phyloP scores from a whole-genome alignment of 1,139 yeast genomes.

The Keqinozyma sinolaborantium region DNA sequence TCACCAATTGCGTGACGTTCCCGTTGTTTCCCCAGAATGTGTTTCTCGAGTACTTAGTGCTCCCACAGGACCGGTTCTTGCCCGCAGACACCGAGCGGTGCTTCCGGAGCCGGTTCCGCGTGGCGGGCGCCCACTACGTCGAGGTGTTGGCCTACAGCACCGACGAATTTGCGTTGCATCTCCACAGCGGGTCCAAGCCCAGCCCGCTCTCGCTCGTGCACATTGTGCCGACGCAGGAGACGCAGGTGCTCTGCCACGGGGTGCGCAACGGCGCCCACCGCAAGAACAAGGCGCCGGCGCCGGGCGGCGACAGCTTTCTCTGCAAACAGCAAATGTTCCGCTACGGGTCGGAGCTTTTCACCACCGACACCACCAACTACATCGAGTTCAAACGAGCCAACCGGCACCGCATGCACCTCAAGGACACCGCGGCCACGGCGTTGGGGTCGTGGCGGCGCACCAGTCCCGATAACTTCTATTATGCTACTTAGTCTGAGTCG shows the following conservation, averaged over 20 bases:
- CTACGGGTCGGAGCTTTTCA: constrained; percentile 8
- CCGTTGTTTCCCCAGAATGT: constrained; percentile 35
- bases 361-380: constrained; percentile 15
- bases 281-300: constrained; percentile 41
- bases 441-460: constrained; percentile 33
- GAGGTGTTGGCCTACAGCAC: constrained; percentile 17
- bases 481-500: constrained; percentile 8
- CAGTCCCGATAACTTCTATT: constrained; percentile 27
- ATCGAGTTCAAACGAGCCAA: constrained; percentile 23
- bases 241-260: constrained; percentile 50
- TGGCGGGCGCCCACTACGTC: constrained; percentile 14
- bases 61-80: constrained; percentile 37
- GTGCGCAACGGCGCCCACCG: constrained; percentile 49
- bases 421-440: constrained; percentile 16
- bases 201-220: constrained; percentile 34
- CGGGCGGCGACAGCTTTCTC: constrained; percentile 42
- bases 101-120: constrained; percentile 35
- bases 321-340: constrained; percentile 27
- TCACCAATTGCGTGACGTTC: constrained; percentile 48
- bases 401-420: constrained; percentile 18
- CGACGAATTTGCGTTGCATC: constrained; percentile 25
- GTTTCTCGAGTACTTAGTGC: constrained; percentile 51
- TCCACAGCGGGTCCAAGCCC: constrained; percentile 20
- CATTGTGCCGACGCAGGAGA: constrained; percentile 19
- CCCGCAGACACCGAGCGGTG: constrained; percentile 48